Conservation (phyloP, 177 flowering plant genomes). For the Telopea speciosissima region DNA sequence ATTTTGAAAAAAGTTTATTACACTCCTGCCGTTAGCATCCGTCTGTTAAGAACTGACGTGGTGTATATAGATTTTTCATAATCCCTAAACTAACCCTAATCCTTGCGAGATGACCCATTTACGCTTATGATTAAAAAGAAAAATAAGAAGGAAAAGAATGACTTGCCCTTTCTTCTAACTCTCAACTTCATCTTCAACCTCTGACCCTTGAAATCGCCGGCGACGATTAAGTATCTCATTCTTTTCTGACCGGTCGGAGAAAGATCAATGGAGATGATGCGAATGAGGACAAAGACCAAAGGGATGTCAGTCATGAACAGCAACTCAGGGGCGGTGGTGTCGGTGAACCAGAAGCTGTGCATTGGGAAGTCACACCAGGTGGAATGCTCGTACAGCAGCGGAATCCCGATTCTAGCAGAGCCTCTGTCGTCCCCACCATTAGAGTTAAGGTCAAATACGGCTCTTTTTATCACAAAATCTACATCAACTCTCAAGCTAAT, state of each 20-base stretch:
- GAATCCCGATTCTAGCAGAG: constrained; percentile 41
- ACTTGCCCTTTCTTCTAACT: no score
- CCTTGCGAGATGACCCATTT: no score
- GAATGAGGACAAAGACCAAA: constrained; percentile 35
- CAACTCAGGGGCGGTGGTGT: constrained; percentile 16
- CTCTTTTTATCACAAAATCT: constrained; percentile 58
- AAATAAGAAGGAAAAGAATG: no score
- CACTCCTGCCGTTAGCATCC: no score
- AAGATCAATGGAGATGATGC: constrained; percentile 45
- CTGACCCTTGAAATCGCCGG: no score
- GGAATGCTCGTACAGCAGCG: constrained; percentile 97
- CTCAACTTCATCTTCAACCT: no score
- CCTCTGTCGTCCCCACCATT: constrained; percentile 48
- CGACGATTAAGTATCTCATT: neutral
- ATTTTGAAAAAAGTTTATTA: no score
- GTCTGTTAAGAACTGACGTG: no score
- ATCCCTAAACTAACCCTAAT: no score
- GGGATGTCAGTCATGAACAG: constrained; percentile 24
- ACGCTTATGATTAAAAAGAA: no score
- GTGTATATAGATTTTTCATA: no score
- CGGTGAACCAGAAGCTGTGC: constrained; percentile 19
- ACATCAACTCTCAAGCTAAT: constrained; percentile 72
- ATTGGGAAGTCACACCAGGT: constrained; percentile 91
- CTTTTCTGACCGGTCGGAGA: no score
- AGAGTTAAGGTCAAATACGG: constrained; percentile 79